Conservation (phyloP, 2,329 filamentous ascomycete genomes). For the Decorospora gaudefroyi region DNA sequence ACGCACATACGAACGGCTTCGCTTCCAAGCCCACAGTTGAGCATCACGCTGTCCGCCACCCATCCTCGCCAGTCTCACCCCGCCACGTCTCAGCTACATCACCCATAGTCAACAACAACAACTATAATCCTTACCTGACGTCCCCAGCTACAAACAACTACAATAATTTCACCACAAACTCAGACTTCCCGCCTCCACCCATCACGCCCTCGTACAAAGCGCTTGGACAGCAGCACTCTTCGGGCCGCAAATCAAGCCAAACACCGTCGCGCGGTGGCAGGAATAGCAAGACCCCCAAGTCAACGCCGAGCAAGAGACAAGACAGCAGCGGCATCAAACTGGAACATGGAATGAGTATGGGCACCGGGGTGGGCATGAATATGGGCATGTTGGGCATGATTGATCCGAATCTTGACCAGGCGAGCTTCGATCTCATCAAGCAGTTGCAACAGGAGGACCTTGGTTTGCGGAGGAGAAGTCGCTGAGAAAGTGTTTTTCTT, state of each 20-base stretch:
- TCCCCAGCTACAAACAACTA: conserved; percentile 24
- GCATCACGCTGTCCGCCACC: conserved; percentile 19
- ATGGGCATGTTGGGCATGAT: conserved; percentile 28
- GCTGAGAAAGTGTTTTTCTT: conserved; percentile 12
- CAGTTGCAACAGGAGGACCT: conserved; percentile 41
- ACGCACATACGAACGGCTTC: conserved; percentile 20
- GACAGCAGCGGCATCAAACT: conserved; percentile 34
- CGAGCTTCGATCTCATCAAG: conserved; percentile 33
- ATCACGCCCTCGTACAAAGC: conserved; percentile 16
- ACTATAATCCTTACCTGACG: conserved; percentile 20
- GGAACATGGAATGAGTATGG: conserved; percentile 24
- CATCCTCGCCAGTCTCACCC: conserved; percentile 31
- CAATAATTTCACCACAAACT: conserved; percentile 31
- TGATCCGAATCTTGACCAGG: conserved; percentile 33
- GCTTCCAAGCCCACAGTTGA: conserved; percentile 11
- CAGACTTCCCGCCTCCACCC: conserved; percentile 31
- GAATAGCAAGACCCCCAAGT: conserved; percentile 39
- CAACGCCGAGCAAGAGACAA: conserved; percentile 24
- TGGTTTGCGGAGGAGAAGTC: conserved; percentile 37
- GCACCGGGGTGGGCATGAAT: conserved; percentile 17
- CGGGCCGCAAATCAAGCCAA: conserved; percentile 28
- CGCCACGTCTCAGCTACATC: conserved; percentile 18
- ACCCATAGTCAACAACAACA: conserved; percentile 16
- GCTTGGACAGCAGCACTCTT: conserved; percentile 17
- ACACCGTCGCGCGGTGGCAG: conserved; percentile 26